Percentiles rank a stretch among this genome's conserved stretches.
These are phyloP conservation scores for Monilinia aucupariae DNA, from an alignment of 2,329 filamentous ascomycete species.

Conservation along the genomic window DNA sequence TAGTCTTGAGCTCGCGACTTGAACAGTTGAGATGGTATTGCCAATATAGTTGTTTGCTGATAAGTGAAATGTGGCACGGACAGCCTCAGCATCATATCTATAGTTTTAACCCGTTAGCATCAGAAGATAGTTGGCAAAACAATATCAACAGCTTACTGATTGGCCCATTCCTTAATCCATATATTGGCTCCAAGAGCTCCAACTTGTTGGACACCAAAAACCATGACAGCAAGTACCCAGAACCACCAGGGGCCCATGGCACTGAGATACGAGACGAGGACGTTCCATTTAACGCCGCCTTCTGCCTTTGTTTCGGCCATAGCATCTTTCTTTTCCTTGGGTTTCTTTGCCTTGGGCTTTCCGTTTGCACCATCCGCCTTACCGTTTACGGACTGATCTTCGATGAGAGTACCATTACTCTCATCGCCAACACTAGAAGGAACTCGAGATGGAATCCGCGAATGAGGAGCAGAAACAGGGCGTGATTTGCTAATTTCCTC, in stretches of 20 bases:
- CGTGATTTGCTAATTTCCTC: constrained; percentile 76
- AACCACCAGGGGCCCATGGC: constrained; percentile 98
- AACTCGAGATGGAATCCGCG: constrained; percentile 69
- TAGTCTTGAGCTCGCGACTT: constrained; percentile 26
- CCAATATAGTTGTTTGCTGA: constrained; percentile 28
- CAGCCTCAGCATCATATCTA: constrained; percentile 35
- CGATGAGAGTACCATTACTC: constrained; percentile 48
- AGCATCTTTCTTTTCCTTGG: constrained; percentile 41
- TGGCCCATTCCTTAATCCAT: constrained; percentile 94
- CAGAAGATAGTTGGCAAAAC: neutral
- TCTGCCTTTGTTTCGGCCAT: constrained; percentile 74
- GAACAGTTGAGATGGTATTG: constrained; percentile 30
- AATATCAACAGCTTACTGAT: constrained; percentile 56
- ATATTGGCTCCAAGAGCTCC: constrained; percentile 82
- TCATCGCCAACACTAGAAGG: constrained; percentile 69
- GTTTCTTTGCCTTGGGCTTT: constrained; percentile 39
- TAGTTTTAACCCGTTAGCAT: neutral
- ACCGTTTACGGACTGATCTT: constrained; percentile 45
- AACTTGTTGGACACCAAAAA: constrained; percentile 79
- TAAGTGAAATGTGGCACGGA: constrained; percentile 20
- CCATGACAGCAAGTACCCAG: constrained; percentile 69
- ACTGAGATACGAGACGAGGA: constrained; percentile 77
- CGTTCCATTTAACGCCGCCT: constrained; percentile 81
- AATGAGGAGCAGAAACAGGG: constrained; percentile 63
- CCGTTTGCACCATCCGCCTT: constrained; percentile 40